Conservation (phyloP, 768 basidiomycete species). For the Hebeloma cylindrosporum region DNA sequence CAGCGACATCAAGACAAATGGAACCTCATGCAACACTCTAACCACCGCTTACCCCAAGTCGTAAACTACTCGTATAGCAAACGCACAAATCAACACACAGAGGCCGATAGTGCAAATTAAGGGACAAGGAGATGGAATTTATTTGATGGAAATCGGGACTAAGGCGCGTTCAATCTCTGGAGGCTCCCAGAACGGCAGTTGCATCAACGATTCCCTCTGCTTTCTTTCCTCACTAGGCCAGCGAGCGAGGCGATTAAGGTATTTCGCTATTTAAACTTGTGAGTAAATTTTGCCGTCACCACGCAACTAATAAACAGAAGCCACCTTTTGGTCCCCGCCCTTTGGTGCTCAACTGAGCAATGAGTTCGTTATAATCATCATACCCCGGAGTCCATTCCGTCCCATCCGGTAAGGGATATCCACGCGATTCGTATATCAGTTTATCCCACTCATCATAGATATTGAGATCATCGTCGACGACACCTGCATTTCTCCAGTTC, state of each 20-base stretch:
- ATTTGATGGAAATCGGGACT: too few species aligned
- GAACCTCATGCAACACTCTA: too few species aligned
- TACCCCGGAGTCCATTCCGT: slow-evolving; percentile 10
- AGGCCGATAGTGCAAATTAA: too few species aligned
- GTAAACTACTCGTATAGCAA: too few species aligned
- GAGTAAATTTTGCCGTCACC: not conserved
- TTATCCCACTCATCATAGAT: slow-evolving; percentile 3
- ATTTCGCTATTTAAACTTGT: not conserved
- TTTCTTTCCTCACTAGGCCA: too few species aligned
- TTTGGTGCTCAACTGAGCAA: slow-evolving; percentile 4
- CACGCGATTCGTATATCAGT: not conserved
- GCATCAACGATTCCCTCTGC: too few species aligned
- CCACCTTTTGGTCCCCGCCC: slow-evolving; percentile 5
- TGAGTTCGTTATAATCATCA: slow-evolving; percentile 8
- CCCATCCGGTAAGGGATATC: slow-evolving; percentile 8
- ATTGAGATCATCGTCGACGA: not conserved
- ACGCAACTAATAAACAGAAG: not conserved
- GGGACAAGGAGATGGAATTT: too few species aligned
- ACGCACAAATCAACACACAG: too few species aligned
- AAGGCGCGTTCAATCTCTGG: too few species aligned
- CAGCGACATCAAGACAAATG: too few species aligned
- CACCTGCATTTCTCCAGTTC: not conserved
- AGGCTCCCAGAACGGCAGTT: too few species aligned
- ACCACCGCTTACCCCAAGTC: too few species aligned
- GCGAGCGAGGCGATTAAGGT: slow-evolving; percentile 8